Base-by-base conservation (phyloP, 768 basidiomycete genomes). In the Hygrophorus pudorinus region DNA sequence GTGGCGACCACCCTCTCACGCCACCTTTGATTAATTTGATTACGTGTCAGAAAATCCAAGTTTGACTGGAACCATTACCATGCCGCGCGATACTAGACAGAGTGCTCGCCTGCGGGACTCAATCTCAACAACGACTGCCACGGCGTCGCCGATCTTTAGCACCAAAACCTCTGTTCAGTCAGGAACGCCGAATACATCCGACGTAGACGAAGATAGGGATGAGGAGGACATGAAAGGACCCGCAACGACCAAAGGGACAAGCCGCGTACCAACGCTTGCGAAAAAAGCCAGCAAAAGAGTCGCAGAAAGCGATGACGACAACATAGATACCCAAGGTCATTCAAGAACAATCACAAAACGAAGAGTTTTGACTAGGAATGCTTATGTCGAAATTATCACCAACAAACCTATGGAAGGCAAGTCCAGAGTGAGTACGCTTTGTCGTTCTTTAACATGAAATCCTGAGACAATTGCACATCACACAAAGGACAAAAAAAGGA, bases 141-240 rank as follows among this genome's bases (percentile, higher is more conserved):
- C 66, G 32, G 64, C 62, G 24, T 75, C 80, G 10, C 75, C 79
- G 31, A 50, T 72, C 18, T 69, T 78, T 51, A 79, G 74, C 51
- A 61, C 66, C 27, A 58, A 60, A 41, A 60, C 62, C 17, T 76
- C 78, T 27, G 61, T 60, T 27, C 54, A 47, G 32, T 57, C 68
- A 54, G 70, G 70, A 53, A 78, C 78, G 41, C 78, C 79, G 52
- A 62, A 62, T 33, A 78, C 76, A 24, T 80, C 78, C 47, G 71
- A 73, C 36, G 56, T 56, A 27, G 64, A 68, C 35, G 62, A 64
- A 18, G 42, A 46, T 24, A 59, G 61, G 35, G 28, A 32, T 38
- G 39, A 24, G 24, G 24, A 24, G 4, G 4, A 24, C 52, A 39
- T 51, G 48, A 38, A 47, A 29, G 31, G 31, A 31, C 21, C 29